Evolutionary conservation across 306 rosid species (phyloP).

Genomic region (Prunus padus): DNA sequence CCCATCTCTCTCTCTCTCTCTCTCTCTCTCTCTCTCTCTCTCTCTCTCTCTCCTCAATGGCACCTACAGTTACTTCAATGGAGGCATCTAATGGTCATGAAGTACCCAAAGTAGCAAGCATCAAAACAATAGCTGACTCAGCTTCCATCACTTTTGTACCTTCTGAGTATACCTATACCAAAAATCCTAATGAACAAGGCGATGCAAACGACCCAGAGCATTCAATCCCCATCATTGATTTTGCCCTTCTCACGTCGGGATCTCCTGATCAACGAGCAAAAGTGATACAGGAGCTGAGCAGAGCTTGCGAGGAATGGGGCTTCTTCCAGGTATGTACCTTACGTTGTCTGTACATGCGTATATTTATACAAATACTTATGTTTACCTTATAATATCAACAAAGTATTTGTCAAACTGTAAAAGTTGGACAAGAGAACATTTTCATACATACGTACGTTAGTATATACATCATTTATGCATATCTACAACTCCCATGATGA

Average conservation of each 20-base stretch:
- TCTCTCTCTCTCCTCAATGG: not conserved
- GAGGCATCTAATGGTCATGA: not conserved
- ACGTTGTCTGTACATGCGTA: not conserved
- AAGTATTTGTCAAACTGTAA: too few species aligned
- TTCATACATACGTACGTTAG: too few species aligned
- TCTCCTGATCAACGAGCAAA: slow-evolving; percentile 22
- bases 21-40: not conserved
- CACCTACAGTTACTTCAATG: not conserved
- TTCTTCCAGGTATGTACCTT: slow-evolving; percentile 29
- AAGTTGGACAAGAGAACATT: too few species aligned
- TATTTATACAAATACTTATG: not conserved
- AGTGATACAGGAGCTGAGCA: slow-evolving; percentile 25
- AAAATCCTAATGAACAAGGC: slow-evolving; percentile 17
- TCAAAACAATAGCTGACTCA: slow-evolving; percentile 40
- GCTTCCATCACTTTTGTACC: slow-evolving; percentile 40
- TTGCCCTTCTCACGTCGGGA: slow-evolving; percentile 25
- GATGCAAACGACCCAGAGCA: slow-evolving; percentile 39
- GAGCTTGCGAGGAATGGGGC: slow-evolving; percentile 42
- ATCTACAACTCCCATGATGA: too few species aligned
- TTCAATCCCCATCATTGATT: slow-evolving; percentile 35
- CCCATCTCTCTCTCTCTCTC: not conserved
- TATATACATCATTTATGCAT: too few species aligned
- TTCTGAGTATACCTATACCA: slow-evolving; percentile 28
- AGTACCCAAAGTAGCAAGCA: slow-evolving; percentile 2
- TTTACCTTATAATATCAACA: too few species aligned